Evolutionary conservation across 2,329 filamentous ascomycete species (phyloP).

Genomic region (Colletotrichum siamense): DNA sequence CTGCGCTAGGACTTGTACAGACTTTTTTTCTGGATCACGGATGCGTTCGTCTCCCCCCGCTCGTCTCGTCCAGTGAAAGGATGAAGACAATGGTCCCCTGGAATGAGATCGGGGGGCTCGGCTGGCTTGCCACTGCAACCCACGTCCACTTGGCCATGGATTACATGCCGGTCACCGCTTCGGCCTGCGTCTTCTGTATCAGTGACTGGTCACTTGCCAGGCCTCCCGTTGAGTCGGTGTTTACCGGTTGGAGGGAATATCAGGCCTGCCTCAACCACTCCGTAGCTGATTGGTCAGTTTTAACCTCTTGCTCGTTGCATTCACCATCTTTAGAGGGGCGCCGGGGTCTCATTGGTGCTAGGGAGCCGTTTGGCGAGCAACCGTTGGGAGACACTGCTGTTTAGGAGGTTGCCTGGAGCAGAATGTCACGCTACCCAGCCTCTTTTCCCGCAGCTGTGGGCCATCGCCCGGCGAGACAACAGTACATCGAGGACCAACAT

Average conservation of each 20-base stretch:
- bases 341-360: neutral
- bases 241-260: neutral
- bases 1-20: neutral
- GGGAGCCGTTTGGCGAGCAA: neutral
- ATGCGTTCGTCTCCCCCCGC: constrained; percentile 15
- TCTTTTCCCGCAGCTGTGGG: neutral
- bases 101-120: constrained; percentile 13
- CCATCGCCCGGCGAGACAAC: neutral
- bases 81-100: neutral
- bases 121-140: constrained; percentile 17
- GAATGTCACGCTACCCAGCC: neutral
- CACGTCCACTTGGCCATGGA: neutral
- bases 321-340: neutral
- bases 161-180: constrained; percentile 12
- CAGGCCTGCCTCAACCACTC: neutral
- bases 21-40: constrained; percentile 14
- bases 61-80: constrained; percentile 8
- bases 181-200: constrained; percentile 2
- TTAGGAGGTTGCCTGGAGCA: neutral
- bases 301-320: neutral
- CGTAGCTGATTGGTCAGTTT: neutral
- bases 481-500: neutral
- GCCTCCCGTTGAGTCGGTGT: constrained; percentile 10
- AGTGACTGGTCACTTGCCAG: neutral
- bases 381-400: neutral